Conservation (phyloP, 2,329 filamentous ascomycete species). For the Colletotrichum sp. region DNA sequence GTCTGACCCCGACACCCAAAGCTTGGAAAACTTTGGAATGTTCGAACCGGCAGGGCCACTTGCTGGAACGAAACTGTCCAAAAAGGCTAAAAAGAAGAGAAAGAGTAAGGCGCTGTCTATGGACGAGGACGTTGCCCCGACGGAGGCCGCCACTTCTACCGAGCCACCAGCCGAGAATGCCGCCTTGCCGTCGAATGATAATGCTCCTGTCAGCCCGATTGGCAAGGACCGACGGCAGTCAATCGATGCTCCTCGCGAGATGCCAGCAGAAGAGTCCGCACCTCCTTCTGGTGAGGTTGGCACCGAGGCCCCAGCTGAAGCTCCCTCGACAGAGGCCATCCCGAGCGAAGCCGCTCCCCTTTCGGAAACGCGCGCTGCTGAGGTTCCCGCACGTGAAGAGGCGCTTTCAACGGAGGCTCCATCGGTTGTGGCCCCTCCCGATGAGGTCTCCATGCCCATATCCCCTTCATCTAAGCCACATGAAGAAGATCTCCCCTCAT, state of each 20-base stretch:
- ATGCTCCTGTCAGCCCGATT: not conserved
- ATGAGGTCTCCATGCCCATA: not conserved
- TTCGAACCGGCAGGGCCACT: not conserved
- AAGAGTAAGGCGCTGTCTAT: not conserved
- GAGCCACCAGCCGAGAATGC: not conserved
- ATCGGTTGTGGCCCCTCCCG: not conserved
- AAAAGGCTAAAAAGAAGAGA: constrained; percentile 37
- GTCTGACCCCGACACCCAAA: not conserved
- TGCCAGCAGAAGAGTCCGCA: not conserved
- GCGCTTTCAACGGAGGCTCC: not conserved
- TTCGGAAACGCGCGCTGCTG: not conserved
- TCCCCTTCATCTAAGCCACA: not conserved
- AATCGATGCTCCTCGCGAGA: not conserved
- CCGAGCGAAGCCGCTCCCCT: not conserved
- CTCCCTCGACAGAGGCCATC: not conserved
- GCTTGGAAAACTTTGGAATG: not conserved
- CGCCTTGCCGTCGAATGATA: not conserved
- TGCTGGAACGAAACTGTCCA: constrained; percentile 26
- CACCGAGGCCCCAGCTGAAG: not conserved
- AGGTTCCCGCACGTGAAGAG: not conserved
- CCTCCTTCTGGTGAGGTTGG: not conserved
- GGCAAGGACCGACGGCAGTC: not conserved
- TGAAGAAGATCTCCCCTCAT: not conserved
- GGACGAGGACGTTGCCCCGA: not conserved
- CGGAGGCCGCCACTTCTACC: not conserved